Conservation (phyloP, 257 asterid genomes). For the Jacaranda copaia region DNA sequence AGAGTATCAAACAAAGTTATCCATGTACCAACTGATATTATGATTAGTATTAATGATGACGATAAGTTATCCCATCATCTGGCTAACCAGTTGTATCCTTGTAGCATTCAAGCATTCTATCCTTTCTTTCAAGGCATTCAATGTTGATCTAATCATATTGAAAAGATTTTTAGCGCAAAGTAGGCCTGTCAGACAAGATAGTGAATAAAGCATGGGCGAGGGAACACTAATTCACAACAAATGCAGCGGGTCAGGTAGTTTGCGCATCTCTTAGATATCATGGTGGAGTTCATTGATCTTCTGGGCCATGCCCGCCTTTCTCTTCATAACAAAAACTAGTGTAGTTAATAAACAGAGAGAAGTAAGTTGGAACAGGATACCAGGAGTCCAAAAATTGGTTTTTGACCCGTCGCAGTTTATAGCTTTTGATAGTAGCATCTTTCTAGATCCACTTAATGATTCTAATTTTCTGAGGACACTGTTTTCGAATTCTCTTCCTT, state of each 20-base stretch:
- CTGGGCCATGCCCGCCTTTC: background rate
- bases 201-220: background rate
- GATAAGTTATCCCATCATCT: background rate
- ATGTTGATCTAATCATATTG: conserved; percentile 4
- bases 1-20: background rate
- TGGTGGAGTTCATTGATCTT: background rate
- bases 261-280: conserved; percentile 13
- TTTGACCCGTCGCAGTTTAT: background rate
- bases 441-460: background rate
- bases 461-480: conserved; percentile 23
- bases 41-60: background rate
- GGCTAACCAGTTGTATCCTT: background rate
- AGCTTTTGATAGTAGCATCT: background rate
- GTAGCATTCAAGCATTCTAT: background rate
- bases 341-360: background rate
- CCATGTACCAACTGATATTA: background rate
- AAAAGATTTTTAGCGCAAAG: background rate
- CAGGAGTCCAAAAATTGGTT: background rate
- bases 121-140: background rate
- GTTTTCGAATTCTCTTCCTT: background rate
- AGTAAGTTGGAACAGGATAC: background rate
- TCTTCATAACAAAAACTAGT: background rate
- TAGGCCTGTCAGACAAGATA: background rate
- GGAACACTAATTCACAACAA: background rate
- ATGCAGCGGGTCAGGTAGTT: background rate